Conservation (phyloP, 108 stramenopile species). For the Nitzschia putrida region DNA sequence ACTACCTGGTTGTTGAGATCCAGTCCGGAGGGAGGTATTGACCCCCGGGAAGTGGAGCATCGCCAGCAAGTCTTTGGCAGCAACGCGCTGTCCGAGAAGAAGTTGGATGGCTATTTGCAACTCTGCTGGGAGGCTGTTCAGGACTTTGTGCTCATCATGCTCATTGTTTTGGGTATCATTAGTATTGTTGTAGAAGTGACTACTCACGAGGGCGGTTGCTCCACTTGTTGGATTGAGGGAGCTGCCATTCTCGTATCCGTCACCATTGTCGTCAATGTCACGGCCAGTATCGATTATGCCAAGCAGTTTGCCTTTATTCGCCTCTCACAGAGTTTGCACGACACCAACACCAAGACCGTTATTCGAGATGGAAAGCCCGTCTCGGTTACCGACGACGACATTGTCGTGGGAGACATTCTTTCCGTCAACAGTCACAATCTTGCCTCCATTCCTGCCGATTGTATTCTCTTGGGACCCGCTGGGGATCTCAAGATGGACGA, state of each 20-base stretch:
- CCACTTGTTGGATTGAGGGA: slow-evolving; percentile 92
- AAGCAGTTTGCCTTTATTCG: slow-evolving; percentile 94
- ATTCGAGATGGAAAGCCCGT: slow-evolving; percentile 81
- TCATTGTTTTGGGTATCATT: slow-evolving; percentile 87
- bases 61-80: slow-evolving; percentile 68
- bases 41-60: slow-evolving; percentile 59
- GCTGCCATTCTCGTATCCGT: slow-evolving; percentile 90
- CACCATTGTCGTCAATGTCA: slow-evolving; percentile 86
- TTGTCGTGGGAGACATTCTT: slow-evolving; percentile 98
- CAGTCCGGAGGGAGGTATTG: slow-evolving; percentile 68
- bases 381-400: slow-evolving; percentile 77
- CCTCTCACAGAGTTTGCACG: slow-evolving; percentile 69
- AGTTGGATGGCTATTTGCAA: slow-evolving; percentile 71
- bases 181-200: slow-evolving; percentile 79
- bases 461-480: slow-evolving; percentile 86
- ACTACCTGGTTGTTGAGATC: slow-evolving; percentile 65
- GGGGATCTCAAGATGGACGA: slow-evolving; percentile 91
- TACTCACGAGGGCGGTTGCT: slow-evolving; percentile 69
- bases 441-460: slow-evolving; percentile 92
- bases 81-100: slow-evolving; percentile 72
- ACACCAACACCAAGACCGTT: slow-evolving; percentile 84
- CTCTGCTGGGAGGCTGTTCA: slow-evolving; percentile 93
- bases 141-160: slow-evolving; percentile 90
- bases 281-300: slow-evolving; percentile 90
- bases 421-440: slow-evolving; percentile 85